Evolutionary conservation across 495 filamentous ascomycete genomes (phyloP), one percentile per base, ranked within the genome.

Genomic region (Bombardia bombarda): DNA sequence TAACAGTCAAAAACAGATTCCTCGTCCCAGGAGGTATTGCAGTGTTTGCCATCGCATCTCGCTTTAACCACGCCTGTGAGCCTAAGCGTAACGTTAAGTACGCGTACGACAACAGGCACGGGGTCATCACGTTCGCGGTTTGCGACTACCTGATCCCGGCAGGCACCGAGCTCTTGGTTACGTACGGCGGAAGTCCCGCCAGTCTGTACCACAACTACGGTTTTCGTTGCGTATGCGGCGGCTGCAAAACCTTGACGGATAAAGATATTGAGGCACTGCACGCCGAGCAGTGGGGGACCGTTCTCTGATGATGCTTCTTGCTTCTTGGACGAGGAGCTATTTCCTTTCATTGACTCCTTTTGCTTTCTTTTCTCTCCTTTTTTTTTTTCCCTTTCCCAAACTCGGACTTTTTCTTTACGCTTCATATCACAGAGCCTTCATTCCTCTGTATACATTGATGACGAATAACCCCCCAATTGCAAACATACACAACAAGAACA

Each of bases 31-130:
- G 33, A 20, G 38, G 47, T 13, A 38, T 33, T 2, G 57, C 55
- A 14, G 35, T 66, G 14, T 64, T 61, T 13, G 38, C 49, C 17
- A 52, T 60, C 8, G 52, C 50, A 0, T 50, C 60, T 0, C 49
- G 60, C 7, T 64, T 67, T 41, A 67, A 67, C 52, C 64, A 67
- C 33, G 53, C 60, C 4, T 67, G 64, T 41, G 1, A 1, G 0
- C 35, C 41, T 7, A 39, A 40, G 1, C 26, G 38, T 0, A 57
- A 59, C 4, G 55, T 67, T 17, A 4, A 43, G 2, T 65, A 57
- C 22, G 7, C 2, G 0, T 42, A 48, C 7, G 47, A 46, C 8
- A 1, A n/a, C 0, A 21, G 20, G 7, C 16, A 35, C 0, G 30
- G 32, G 0, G 36, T 42, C 2, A 49, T 55, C 13, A 40, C 46